These are phyloP conservation scores for Chlorella sp. DNA, from an alignment of 139 green algal species.

Conservation along the genomic window DNA sequence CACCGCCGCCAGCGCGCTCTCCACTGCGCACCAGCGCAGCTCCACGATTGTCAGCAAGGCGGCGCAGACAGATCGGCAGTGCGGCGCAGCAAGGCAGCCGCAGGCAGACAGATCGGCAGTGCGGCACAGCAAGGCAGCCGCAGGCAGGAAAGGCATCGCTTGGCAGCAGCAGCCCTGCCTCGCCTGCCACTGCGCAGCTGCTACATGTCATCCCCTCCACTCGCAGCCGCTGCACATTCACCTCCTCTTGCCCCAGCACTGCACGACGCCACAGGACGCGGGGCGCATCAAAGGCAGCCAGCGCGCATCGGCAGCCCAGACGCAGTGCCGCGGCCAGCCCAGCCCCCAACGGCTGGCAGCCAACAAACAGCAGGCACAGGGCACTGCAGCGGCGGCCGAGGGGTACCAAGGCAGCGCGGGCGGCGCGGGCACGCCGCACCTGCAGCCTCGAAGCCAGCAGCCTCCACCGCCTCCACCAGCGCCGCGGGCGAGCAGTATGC, in stretches of 20 bases:
- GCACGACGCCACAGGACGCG: constrained; percentile 59
- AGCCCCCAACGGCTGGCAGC: constrained; percentile 57
- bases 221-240: constrained; percentile 42
- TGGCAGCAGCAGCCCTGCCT: not conserved
- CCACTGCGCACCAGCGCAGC: constrained; percentile 19
- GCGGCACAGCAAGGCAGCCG: not conserved
- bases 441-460: constrained; percentile 80
- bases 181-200: constrained; percentile 20
- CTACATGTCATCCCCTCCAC: constrained; percentile 40
- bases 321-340: constrained; percentile 54
- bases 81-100: not conserved
- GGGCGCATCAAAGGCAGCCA: constrained; percentile 46
- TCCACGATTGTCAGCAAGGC: not conserved
- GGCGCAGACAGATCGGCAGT: not conserved
- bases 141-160: not conserved
- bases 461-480: constrained; percentile 69
- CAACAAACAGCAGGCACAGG: not conserved
- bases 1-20: constrained; percentile 19
- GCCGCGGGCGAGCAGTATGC: constrained; percentile 4
- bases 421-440: not conserved
- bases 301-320: constrained; percentile 55
- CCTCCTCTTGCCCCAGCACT: constrained; percentile 14
- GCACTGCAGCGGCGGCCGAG: no score
- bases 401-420: no score
- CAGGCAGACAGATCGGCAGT: not conserved